These are phyloP conservation scores for Ceratocystis ficicola DNA, from an alignment of 2,329 filamentous ascomycete species.

Conservation along the genomic window DNA sequence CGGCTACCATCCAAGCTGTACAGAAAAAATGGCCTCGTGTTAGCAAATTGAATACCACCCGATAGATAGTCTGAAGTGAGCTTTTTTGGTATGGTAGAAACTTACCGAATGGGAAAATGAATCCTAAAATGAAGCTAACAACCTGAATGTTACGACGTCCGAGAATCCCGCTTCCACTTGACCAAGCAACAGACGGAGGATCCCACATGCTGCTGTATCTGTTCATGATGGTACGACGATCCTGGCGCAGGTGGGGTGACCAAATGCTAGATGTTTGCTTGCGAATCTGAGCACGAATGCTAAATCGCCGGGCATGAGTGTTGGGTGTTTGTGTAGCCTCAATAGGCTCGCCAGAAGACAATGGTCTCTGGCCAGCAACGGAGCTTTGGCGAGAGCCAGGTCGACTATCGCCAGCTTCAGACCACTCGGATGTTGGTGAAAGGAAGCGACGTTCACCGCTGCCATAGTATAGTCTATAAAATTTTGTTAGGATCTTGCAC, in stretches of 20 bases:
- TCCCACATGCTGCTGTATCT: constrained; percentile 46
- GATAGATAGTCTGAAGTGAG: constrained; percentile 11
- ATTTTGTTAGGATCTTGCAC: background rate
- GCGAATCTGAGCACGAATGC: constrained; percentile 22
- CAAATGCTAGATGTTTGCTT: constrained; percentile 51
- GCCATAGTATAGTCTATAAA: constrained; percentile 53
- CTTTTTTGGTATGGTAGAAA: constrained; percentile 20
- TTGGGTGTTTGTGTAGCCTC: background rate
- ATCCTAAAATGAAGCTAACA: constrained; percentile 61
- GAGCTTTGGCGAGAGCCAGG: constrained; percentile 36
- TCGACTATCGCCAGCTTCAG: constrained; percentile 39
- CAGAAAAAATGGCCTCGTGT: constrained; percentile 19
- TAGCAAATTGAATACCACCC: constrained; percentile 24
- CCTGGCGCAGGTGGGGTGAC: constrained; percentile 59
- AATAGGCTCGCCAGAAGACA: constrained; percentile 22
- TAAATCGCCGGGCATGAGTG: constrained; percentile 13
- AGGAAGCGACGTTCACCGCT: constrained; percentile 49
- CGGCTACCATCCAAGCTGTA: constrained; percentile 66
- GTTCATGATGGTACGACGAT: constrained; percentile 41
- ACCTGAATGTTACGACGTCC: constrained; percentile 63
- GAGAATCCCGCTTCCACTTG: constrained; percentile 46
- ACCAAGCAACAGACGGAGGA: constrained; percentile 57
- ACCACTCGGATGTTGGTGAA: constrained; percentile 36
- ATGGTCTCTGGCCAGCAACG: constrained; percentile 37
- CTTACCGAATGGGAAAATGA: constrained; percentile 62